phyloP scores from a whole-genome alignment of 2,329 filamentous ascomycete genomes.

The Pseudocercospora fijiensis region DNA sequence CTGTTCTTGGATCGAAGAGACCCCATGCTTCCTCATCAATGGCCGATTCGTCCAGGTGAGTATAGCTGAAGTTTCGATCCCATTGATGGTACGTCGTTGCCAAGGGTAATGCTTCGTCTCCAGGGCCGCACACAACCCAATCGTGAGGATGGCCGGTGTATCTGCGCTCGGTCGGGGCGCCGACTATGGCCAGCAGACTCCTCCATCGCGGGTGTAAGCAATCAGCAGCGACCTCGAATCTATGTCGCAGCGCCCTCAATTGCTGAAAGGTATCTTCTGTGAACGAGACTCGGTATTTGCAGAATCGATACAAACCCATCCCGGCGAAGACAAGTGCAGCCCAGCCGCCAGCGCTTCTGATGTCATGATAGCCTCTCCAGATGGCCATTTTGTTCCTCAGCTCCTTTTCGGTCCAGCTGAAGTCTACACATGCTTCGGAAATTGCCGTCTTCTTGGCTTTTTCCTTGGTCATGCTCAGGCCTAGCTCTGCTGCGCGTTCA shows the following conservation, averaged over 20 bases:
- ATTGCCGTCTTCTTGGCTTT: constrained; percentile 55
- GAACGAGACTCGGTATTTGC: constrained; percentile 59
- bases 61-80: constrained; percentile 50
- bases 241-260: constrained; percentile 46
- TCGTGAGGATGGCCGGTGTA: constrained; percentile 54
- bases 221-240: constrained; percentile 43
- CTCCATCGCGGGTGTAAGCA: constrained; percentile 47
- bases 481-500: constrained; percentile 48
- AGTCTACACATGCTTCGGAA: constrained; percentile 54
- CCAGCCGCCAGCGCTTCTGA: constrained; percentile 59
- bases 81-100: constrained; percentile 50
- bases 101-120: constrained; percentile 47
- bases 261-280: constrained; percentile 52
- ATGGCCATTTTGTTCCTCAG: constrained; percentile 55
- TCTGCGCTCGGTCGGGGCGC: constrained; percentile 42
- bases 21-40: constrained; percentile 53
- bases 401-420: constrained; percentile 59
- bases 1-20: constrained; percentile 51
- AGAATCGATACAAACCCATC: constrained; percentile 59
- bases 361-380: constrained; percentile 60
- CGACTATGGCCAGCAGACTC: constrained; percentile 50
- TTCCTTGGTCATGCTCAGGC: constrained; percentile 31
- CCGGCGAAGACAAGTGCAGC: constrained; percentile 57
- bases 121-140: constrained; percentile 49
- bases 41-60: constrained; percentile 52